Evolutionary conservation across 2,329 filamentous ascomycete species (phyloP).

Genomic region (Diaporthe citrichinensis): DNA sequence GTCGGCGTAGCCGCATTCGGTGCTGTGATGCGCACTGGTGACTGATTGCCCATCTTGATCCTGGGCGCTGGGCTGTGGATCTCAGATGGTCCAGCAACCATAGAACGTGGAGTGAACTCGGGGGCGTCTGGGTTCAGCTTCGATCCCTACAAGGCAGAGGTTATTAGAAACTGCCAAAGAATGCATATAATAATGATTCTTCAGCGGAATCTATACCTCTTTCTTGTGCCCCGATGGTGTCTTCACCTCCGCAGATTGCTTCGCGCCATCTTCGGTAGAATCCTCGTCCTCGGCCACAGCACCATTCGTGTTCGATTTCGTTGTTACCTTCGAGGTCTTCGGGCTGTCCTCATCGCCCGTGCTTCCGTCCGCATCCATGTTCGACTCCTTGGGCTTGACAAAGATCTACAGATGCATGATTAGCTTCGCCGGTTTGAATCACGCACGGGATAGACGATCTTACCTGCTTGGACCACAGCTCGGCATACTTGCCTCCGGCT

Average conservation of each 20-base stretch:
- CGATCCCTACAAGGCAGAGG: slow-evolving; percentile 59
- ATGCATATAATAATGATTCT: slow-evolving; percentile 54
- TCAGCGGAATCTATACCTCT: slow-evolving; percentile 63
- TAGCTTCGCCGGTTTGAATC: neutral
- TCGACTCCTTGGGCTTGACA: slow-evolving; percentile 62
- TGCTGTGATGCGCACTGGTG: slow-evolving; percentile 22
- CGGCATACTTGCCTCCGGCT: slow-evolving; percentile 72
- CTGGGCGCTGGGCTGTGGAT: slow-evolving; percentile 43
- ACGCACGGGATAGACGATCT: neutral
- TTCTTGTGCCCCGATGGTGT: slow-evolving; percentile 57
- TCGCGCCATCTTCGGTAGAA: slow-evolving; percentile 46
- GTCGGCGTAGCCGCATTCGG: slow-evolving; percentile 10
- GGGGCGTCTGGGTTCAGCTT: slow-evolving; percentile 70
- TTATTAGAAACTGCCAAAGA: slow-evolving; percentile 60
- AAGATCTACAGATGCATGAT: slow-evolving; percentile 52
- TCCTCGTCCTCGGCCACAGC: slow-evolving; percentile 53
- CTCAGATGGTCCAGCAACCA: slow-evolving; percentile 42
- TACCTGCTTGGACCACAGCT: slow-evolving; percentile 75
- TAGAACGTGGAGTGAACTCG: slow-evolving; percentile 66
- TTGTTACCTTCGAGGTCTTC: slow-evolving; percentile 55
- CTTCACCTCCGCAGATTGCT: slow-evolving; percentile 46
- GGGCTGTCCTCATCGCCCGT: slow-evolving; percentile 44
- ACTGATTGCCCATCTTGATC: slow-evolving; percentile 43
- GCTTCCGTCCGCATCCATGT: slow-evolving; percentile 45
- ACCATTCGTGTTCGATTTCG: slow-evolving; percentile 52